Evolutionary conservation across 331 rosid genomes (phyloP), one percentile per base, ranked within the genome.

Genomic region (Malus hybrid): DNA sequence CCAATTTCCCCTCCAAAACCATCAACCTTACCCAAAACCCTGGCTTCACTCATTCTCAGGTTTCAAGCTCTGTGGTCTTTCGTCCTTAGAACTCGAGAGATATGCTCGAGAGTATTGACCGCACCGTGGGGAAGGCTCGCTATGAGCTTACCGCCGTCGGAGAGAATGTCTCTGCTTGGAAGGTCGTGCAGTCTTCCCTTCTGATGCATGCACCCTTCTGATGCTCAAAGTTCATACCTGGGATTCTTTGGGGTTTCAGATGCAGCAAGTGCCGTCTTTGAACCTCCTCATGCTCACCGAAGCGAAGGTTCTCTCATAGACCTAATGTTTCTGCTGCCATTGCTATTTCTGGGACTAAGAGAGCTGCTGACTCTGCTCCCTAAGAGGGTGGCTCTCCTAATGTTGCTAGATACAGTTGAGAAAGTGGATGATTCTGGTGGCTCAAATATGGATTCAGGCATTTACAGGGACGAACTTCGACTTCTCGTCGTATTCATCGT

Each of bases 401-500:
- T 73, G 73, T 74, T 81, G 85, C 29, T 73, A 85, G 89, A 91
- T 86, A 24, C 93, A 94, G 64, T 91, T 96, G 0, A 76, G 99
- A 11, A 94, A 91, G 74, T 94, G 99, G 99, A 84, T 88, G 95
- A 76, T 91, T 7, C 33, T 94, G 71, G 90, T 88, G 39, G 97
- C 92, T 27, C 88, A 90, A 3, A 87, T 94, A 39, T 94, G 98
- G 98, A 83, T 94, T 74, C 97, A 94, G 65, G 97, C 98, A 16
- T 94, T 91, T 79, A 94, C 98, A 0, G 98, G 97, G 12, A 94
- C 96, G 5, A 94, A 94, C 73, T 94, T 94, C 73, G 96, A 94
- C 55, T 94, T 94, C 84, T 85, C 97, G 1, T 90, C 85, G 3
- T 94, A 94, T 66, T 94, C 98, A 0, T 85, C 97, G 7, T 24